Percentiles rank a stretch among this genome's conserved stretches.
These are phyloP conservation scores for Ganoderma boninense DNA, from an alignment of 1,284 basidiomycete species.

Conservation along the genomic window DNA sequence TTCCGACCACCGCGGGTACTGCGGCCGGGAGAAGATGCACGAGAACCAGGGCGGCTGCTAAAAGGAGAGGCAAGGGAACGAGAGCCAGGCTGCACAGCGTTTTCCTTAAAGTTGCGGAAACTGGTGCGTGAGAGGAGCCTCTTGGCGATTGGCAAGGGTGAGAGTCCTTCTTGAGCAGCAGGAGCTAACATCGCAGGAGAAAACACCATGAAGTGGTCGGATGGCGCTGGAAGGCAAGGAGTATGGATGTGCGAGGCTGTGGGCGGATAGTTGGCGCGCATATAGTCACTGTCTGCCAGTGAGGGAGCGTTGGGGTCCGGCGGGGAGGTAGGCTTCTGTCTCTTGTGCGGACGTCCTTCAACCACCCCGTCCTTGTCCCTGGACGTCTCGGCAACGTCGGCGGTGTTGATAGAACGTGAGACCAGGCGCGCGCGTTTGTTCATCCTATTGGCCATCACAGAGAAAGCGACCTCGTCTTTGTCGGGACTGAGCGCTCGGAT, in stretches of 20 bases:
- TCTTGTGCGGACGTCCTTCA: slow-evolving; percentile 33
- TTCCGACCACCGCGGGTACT: slow-evolving; percentile 17
- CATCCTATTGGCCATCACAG: slow-evolving; percentile 58
- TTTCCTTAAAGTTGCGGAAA: slow-evolving; percentile 59
- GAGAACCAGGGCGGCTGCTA: slow-evolving; percentile 53
- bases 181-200: slow-evolving; percentile 25
- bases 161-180: slow-evolving; percentile 44
- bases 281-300: slow-evolving; percentile 21
- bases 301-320: slow-evolving; percentile 11
- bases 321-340: slow-evolving; percentile 27
- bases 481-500: slow-evolving; percentile 44
- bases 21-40: slow-evolving; percentile 49
- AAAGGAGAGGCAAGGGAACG: slow-evolving; percentile 47
- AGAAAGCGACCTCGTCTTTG: slow-evolving; percentile 45
- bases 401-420: slow-evolving; percentile 26
- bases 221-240: slow-evolving; percentile 29
- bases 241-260: slow-evolving; percentile 27
- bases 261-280: slow-evolving; percentile 24
- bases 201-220: slow-evolving; percentile 29
- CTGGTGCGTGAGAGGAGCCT: slow-evolving; percentile 53
- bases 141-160: slow-evolving; percentile 52
- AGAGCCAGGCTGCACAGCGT: slow-evolving; percentile 35
- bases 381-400: slow-evolving; percentile 9
- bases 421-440: slow-evolving; percentile 54
- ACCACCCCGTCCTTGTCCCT: slow-evolving; percentile 9